These are phyloP conservation scores for Cercospora beticola DNA, from an alignment of 2,329 filamentous ascomycete genomes.

Conservation along the genomic window DNA sequence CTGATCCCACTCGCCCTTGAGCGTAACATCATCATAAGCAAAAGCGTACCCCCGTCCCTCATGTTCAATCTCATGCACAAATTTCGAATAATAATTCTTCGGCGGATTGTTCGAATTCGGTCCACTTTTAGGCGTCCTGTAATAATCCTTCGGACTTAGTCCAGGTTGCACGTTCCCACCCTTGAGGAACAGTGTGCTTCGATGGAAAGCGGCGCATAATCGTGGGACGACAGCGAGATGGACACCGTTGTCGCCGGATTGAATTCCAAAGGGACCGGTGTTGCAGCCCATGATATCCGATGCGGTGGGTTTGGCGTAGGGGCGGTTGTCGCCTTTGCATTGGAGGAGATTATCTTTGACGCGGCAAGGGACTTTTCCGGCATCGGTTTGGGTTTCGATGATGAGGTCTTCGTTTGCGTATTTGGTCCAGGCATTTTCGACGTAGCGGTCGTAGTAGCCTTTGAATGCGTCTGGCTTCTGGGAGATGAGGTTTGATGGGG, in stretches of 20 bases:
- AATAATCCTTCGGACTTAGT: constrained; percentile 36
- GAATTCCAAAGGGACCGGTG: constrained; percentile 58
- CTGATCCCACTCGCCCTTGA: constrained; percentile 45
- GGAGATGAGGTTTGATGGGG: constrained; percentile 45
- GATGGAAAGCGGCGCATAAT: constrained; percentile 72
- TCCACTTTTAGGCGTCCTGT: constrained; percentile 46
- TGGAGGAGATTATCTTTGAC: constrained; percentile 47
- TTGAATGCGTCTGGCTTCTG: constrained; percentile 49
- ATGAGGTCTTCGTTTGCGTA: constrained; percentile 50
- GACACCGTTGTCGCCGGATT: constrained; percentile 42
- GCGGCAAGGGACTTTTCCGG: constrained; percentile 56
- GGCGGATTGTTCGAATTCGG: constrained; percentile 16
- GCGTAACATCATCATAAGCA: constrained; percentile 67
- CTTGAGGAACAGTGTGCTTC: constrained; percentile 61
- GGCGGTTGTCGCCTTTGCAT: constrained; percentile 39
- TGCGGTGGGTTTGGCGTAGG: constrained; percentile 58
- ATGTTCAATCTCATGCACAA: constrained; percentile 60
- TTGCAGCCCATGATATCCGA: constrained; percentile 67
- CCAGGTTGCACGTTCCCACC: constrained; percentile 52
- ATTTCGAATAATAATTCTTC: constrained; percentile 56
- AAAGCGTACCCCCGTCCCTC: constrained; percentile 66
- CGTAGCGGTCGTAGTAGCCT: constrained; percentile 54
- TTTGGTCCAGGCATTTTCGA: constrained; percentile 51
- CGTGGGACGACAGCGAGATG: constrained; percentile 64
- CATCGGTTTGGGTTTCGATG: constrained; percentile 63